phyloP scores from a whole-genome alignment of 768 basidiomycete species.

The Lactarius hengduanensis region DNA sequence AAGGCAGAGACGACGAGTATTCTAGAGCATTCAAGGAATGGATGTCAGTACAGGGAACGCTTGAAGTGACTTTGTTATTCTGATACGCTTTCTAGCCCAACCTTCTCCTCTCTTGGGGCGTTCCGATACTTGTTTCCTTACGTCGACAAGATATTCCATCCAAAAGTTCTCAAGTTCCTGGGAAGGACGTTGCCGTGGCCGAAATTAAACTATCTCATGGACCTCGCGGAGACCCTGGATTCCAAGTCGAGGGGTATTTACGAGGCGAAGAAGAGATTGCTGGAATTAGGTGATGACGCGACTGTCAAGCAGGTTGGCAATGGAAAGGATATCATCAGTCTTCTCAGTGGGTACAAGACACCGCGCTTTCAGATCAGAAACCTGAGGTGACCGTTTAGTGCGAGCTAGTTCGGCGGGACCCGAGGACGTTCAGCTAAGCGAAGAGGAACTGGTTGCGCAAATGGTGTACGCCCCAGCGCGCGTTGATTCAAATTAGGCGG shows the following conservation, averaged over 20 bases:
- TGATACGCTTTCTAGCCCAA: conserved; percentile 20
- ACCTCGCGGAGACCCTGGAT: conserved; percentile 40
- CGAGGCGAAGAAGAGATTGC: conserved; percentile 38
- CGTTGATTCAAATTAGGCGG: not conserved
- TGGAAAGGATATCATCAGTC: conserved; percentile 47
- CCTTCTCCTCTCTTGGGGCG: conserved; percentile 3
- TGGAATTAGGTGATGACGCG: conserved; percentile 38
- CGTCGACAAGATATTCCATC: conserved; percentile 8
- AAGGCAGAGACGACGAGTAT: not conserved
- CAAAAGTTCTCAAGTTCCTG: conserved; percentile 36
- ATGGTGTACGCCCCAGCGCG: conserved; percentile 28
- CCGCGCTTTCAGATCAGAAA: not conserved
- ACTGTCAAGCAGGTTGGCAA: conserved; percentile 37
- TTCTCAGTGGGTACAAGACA: conserved; percentile 41
- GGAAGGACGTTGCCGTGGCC: conserved; percentile 38
- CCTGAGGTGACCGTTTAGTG: conserved; percentile 30
- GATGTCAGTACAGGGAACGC: not conserved
- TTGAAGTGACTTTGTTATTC: too few relatives aligned
- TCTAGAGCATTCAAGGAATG: conserved; percentile 25
- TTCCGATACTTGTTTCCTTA: conserved; percentile 20
- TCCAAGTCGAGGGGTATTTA: conserved; percentile 39
- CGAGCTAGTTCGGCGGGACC: conserved; percentile 39
- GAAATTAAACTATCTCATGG: conserved; percentile 36
- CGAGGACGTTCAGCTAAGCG: conserved; percentile 36
- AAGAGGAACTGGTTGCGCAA: conserved; percentile 41